Evolutionary conservation across 257 asterid species (phyloP).

Genomic region (Forsythia viridissima): DNA sequence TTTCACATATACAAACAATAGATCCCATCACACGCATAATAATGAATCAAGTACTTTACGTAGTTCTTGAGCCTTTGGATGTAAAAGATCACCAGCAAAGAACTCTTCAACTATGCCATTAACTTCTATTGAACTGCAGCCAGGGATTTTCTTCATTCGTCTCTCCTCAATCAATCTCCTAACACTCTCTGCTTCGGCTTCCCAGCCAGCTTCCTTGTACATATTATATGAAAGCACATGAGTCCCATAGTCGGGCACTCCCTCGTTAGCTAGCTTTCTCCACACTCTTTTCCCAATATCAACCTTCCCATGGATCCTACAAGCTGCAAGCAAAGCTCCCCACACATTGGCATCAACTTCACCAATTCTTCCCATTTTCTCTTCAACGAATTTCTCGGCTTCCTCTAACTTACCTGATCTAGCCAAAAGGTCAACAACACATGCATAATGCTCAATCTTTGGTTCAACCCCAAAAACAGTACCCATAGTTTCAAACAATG

Average conservation of each 20-base stretch:
- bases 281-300: slow-evolving; percentile 56
- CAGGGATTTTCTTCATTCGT: slow-evolving; percentile 61
- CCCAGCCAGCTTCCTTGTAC: slow-evolving; percentile 74
- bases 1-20: no score
- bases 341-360: slow-evolving; percentile 56
- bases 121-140: slow-evolving; percentile 71
- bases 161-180: slow-evolving; percentile 48
- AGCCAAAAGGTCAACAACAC: slow-evolving; percentile 82
- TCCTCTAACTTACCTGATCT: slow-evolving; percentile 69
- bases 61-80: slow-evolving; percentile 37
- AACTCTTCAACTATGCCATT: slow-evolving; percentile 57
- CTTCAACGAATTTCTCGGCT: slow-evolving; percentile 59
- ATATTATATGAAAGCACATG: slow-evolving; percentile 60
- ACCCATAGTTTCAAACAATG: slow-evolving; percentile 48
- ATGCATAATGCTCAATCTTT: slow-evolving; percentile 59
- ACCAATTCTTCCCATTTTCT: slow-evolving; percentile 43
- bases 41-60: slow-evolving; percentile 40
- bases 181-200: slow-evolving; percentile 51
- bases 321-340: slow-evolving; percentile 76
- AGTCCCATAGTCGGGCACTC: slow-evolving; percentile 50
- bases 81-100: slow-evolving; percentile 50
- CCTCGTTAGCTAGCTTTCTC: slow-evolving; percentile 43
- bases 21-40: not conserved
- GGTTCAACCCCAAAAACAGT: slow-evolving; percentile 45
- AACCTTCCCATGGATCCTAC: slow-evolving; percentile 53